Evolutionary conservation across 345 rosid species (phyloP), one percentile per base, ranked within the genome.

Genomic region (Alliaria petiolata): DNA sequence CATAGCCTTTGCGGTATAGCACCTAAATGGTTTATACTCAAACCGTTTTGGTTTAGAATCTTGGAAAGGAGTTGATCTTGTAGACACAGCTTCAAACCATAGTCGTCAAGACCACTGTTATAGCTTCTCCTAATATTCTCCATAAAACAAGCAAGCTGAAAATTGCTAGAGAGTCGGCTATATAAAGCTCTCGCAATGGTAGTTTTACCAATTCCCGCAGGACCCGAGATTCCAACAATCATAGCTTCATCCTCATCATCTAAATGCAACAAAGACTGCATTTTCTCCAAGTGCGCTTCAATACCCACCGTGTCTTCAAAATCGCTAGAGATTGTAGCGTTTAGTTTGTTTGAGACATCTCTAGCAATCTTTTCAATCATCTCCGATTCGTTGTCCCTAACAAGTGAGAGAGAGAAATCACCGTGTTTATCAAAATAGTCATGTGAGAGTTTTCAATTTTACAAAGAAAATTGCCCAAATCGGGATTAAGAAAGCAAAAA

Each of bases 201-300:
- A 19, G 77, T 72, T 11, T 72, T 70, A 11, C 74, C 74, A 35
- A 70, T 70, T 1, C 74, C 74, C 0, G 55, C 35, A 26, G 71
- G 42, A 22, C 71, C 71, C 28, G 2, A 40, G n/a, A 67, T 53
- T 26, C n/a, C 52, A 12, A 53, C 62, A 0, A 67, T 28, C 52
- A 4, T 53, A 53, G 10, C 62, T 40, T 4, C 62, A 16, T 8
- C 68, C 20, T 67, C 45, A 7, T 34, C 2, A 36, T 52, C 62
- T 11, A 54, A 53, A 39, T 67, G 1, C 8, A 67, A 1, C 34
- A 71, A 50, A 71, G 42, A 30, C 25, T 46, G 3, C 12, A 71
- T 25, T 8, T 49, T 7, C 0, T 14, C 4, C 35, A 71, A 28
- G 4, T 61, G 75, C 2, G 49, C 7, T 15, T 71, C 68, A 34